Evolutionary conservation across 495 filamentous ascomycete genomes (phyloP), one percentile per base, ranked within the genome.

Genomic region (Stereocaulon alpinum): DNA sequence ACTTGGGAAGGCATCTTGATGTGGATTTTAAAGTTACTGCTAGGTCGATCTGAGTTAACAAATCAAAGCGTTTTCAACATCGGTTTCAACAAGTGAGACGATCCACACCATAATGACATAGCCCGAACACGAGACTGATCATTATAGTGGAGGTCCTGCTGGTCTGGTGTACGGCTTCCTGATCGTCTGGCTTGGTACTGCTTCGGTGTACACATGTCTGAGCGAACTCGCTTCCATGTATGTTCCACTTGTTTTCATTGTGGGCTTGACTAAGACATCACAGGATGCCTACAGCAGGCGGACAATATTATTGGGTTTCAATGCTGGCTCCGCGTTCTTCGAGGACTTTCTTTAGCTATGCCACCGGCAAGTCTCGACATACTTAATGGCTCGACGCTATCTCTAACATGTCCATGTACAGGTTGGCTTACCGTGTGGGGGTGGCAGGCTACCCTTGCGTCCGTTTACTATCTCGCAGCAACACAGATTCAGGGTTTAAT

Each of bases 91-190:
- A 57, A 57, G 55, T 45, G 32, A 12, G 42, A 34, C 6, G 34
- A 20, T 14, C n/a, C 11, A 5, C n/a, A 12, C n/a, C 17, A 20
- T 40, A 2, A 37, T 60, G 41, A 60, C 61, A 56, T 58, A 69
- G 32, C 61, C 63, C 49, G n/a, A 64, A 68, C 6, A 63, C 67
- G n/a, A 63, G 71, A 0, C 65, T n/a, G n/a, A n/a, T n/a, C n/a
- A n/a, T n/a, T n/a, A 64, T 20, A 66, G 64, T 64, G 78, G 75
- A 20, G 80, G 80, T 0, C 73, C 79, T 2, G 78, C 74, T 1
- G 79, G 77, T 18, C 72, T 81, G 0, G 67, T 83, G 4, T 82
- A 78, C 68, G 72, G 72, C 4, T 83, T 74, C 58, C 51, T 82
- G 17, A 72, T 81, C 61, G 71, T 69, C 15, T 82, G 77, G 77